A percentile compares a stretch with the other conserved stretches of the same genome.
phyloP scores from a whole-genome alignment of 1,139 yeast genomes.

The Torulaspora pretoriensis region DNA sequence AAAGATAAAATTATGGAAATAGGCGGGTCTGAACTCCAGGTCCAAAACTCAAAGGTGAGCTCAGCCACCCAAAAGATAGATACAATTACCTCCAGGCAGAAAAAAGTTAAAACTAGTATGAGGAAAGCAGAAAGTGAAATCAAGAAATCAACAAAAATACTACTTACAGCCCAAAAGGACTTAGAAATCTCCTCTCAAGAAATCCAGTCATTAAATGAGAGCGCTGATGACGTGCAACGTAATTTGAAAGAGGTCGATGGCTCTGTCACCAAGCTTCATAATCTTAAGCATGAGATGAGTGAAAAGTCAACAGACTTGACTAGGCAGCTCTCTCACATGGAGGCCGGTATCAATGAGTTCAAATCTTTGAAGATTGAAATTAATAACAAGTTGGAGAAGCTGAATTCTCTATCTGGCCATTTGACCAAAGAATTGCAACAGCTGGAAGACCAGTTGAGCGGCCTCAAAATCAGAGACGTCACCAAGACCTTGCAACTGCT shows the following conservation, averaged over 20 bases:
- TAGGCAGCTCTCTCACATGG: conserved; percentile 48
- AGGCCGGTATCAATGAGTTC: conserved; percentile 53
- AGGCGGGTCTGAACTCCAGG: conserved; percentile 82
- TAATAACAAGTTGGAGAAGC: conserved; percentile 60
- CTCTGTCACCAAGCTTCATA: conserved; percentile 30
- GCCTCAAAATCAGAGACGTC: conserved; percentile 51
- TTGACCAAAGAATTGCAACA: conserved; percentile 41
- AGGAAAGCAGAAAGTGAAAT: conserved; percentile 67
- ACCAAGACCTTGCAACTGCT: conserved; percentile 26
- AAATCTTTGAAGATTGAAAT: conserved; percentile 70
- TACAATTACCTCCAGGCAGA: conserved; percentile 54
- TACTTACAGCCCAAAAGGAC: conserved; percentile 31
- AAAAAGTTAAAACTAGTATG: conserved; percentile 55
- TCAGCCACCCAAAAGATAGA: conserved; percentile 67
- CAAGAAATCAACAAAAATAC: conserved; percentile 51
- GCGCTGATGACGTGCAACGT: conserved; percentile 32
- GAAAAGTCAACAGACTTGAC: conserved; percentile 37
- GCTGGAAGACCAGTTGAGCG: conserved; percentile 41
- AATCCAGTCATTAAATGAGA: conserved; percentile 49
- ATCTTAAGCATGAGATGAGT: conserved; percentile 29
- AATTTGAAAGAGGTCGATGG: conserved; percentile 38
- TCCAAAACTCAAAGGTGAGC: conserved; percentile 80
- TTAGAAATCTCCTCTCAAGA: conserved; percentile 45
- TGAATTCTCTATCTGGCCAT: conserved; percentile 43
- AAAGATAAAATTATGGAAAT: conserved; percentile 82